Percentiles rank a stretch among this genome's conserved stretches.
Conservation (phyloP, 176 grass and related monocot species). For the Carex parvula region DNA sequence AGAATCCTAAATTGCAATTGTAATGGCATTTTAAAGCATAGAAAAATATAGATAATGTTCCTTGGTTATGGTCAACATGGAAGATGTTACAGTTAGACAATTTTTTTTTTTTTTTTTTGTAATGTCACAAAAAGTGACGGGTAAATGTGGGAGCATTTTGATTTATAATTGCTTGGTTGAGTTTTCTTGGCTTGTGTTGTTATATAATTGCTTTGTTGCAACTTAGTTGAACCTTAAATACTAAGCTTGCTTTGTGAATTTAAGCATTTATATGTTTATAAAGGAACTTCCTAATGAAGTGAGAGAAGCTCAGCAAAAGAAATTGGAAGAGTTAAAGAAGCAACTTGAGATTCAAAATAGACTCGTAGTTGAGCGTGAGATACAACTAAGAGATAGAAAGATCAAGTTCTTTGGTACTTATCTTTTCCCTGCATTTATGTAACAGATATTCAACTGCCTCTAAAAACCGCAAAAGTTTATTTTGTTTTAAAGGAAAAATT, state of each 20-base stretch:
- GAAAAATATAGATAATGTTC: background rate
- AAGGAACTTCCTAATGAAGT: slow-evolving; percentile 86
- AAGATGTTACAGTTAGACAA: background rate
- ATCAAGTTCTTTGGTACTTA: slow-evolving; percentile 87
- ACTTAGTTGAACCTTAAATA: slow-evolving; percentile 1
- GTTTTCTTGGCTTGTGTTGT: background rate
- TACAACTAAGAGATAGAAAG: slow-evolving; percentile 86
- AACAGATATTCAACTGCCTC: background rate
- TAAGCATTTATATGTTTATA: slow-evolving; percentile 23
- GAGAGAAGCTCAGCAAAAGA: slow-evolving; percentile 80
- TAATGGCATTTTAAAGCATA: background rate
- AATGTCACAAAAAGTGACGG: background rate
- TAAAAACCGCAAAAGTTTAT: background rate
- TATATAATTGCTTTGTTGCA: background rate
- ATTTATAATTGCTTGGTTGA: background rate
- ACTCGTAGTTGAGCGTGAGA: slow-evolving; percentile 55
- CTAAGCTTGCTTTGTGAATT: slow-evolving; percentile 12
- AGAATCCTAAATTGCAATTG: background rate
- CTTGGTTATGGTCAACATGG: background rate
- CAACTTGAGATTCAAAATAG: slow-evolving; percentile 80
- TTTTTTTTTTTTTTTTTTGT: background rate
- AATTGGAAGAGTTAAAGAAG: slow-evolving; percentile 87
- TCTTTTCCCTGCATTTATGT: background rate
- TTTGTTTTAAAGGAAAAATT: background rate
- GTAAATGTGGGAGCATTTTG: background rate